Evolutionary conservation across 805 yeast species (phyloP), one percentile per base, ranked within the genome.

Genomic region (Maudiozyma saulgeensis): DNA sequence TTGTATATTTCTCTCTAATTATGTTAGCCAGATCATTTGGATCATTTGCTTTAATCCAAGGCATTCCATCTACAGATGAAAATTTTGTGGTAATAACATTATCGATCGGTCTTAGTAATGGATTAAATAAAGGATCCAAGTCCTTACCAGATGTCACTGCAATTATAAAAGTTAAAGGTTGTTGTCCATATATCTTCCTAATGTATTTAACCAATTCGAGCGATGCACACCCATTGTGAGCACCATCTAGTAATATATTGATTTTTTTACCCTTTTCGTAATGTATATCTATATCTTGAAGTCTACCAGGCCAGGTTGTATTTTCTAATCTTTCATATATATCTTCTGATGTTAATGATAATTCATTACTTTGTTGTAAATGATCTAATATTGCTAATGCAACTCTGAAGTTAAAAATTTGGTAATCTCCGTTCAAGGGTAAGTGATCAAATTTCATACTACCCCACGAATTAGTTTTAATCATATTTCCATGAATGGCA

Each of bases 161-260:
- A 41, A 88, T 64, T 0, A 91, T 72, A 64, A 83, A 87, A 0
- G 54, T 76, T 67, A 53, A 53, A n/a, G 64, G 62, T 39, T 49
- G 55, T 5, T 59, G 56, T 0, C 56, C 60, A 43, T 53, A 56
- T 41, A 49, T 47, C 1, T 41, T 50, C 6, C 71, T 64, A 1
- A 89, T 65, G 60, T 72, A 87, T 39, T 72, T 72, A 0, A 75
- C 76, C 31, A 93, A 69, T 58, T 84, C 87, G n/a, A 68, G 66
- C 0, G 96, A 93, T 0, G 97, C 96, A 51, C 82, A 80, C 6
- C 79, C 81, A 62, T 93, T 93, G 63, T 93, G 98, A 0, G 98
- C 97, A 2, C 98, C 98, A 67, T 91, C 98, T 2, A 93, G 59
- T 4, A 93, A 65, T 0, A 72, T 46, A 1, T 63, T 55, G 2